These are phyloP conservation scores for Dioszegia aurantiaca DNA, from an alignment of 768 basidiomycete genomes.

Conservation along the genomic window DNA sequence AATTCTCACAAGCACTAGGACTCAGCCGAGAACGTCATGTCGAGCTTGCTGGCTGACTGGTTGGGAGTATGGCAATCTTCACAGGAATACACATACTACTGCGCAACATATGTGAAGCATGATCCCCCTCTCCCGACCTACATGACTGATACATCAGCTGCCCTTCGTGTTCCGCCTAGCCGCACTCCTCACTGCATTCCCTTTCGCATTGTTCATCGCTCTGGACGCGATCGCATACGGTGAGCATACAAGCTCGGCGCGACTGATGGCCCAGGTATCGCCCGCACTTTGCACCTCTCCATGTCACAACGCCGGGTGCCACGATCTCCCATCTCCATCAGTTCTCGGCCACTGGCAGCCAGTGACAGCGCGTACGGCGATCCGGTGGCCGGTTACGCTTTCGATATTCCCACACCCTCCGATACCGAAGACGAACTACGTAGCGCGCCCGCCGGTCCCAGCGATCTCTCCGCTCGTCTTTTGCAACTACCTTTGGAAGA, in stretches of 20 bases:
- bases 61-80: background rate
- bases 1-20: too few species aligned
- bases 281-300: constrained; percentile 33
- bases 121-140: too few species aligned
- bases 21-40: too few species aligned
- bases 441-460: too few species aligned
- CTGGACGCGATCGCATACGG: constrained; percentile 37
- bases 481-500: background rate
- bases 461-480: background rate
- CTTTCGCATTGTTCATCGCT: constrained; percentile 31
- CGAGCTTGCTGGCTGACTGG: too few species aligned
- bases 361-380: constrained; percentile 1
- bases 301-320: constrained; percentile 29
- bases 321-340: constrained; percentile 41
- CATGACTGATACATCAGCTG: constrained; percentile 13
- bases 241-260: constrained; percentile 10
- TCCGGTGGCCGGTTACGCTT: background rate
- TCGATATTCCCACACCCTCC: constrained; percentile 2
- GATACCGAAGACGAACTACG: background rate
- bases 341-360: background rate
- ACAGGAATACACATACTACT: background rate
- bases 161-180: constrained; percentile 26
- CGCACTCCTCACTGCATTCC: constrained; percentile 26
- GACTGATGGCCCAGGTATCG: constrained; percentile 23
- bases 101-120: background rate